A percentile compares a stretch with the other conserved stretches of the same genome.
These are phyloP conservation scores for Isabelozyma pseudorhagii DNA, from an alignment of 805 yeast genomes.

Conservation along the genomic window DNA sequence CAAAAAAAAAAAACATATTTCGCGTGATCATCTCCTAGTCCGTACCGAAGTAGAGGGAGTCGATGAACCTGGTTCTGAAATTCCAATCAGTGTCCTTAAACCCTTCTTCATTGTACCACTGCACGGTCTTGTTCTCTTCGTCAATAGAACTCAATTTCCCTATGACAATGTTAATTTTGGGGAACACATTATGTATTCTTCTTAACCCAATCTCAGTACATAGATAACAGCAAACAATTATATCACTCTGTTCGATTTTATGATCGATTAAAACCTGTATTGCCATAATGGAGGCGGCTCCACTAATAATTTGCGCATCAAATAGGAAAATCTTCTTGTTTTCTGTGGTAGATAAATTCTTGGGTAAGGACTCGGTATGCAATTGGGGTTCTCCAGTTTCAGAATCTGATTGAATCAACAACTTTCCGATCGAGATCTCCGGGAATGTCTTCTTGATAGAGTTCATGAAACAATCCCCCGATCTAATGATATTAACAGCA, in stretches of 20 bases:
- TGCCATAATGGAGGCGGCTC: slow-evolving; percentile 95
- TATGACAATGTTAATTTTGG: slow-evolving; percentile 62
- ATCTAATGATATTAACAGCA: slow-evolving; percentile 78
- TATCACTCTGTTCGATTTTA: slow-evolving; percentile 57
- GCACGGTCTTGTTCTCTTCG: slow-evolving; percentile 8
- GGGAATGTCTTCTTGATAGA: slow-evolving; percentile 77
- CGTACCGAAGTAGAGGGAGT: slow-evolving; percentile 76
- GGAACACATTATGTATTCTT: slow-evolving; percentile 72
- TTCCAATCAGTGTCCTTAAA: slow-evolving; percentile 53
- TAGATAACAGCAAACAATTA: slow-evolving; percentile 65
- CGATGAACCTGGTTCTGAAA: slow-evolving; percentile 68
- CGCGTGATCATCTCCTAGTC: slow-evolving; percentile 10
- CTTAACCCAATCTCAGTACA: slow-evolving; percentile 79
- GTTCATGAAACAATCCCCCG: slow-evolving; percentile 89
- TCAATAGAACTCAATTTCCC: slow-evolving; percentile 57
- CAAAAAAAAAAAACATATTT: too few relatives aligned
- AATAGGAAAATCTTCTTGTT: slow-evolving; percentile 57
- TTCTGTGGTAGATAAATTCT: slow-evolving; percentile 8
- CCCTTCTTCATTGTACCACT: slow-evolving; percentile 31
- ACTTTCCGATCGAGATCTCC: slow-evolving; percentile 74
- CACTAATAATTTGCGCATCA: slow-evolving; percentile 87
- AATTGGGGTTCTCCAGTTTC: slow-evolving; percentile 92
- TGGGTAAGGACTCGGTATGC: slow-evolving; percentile 76
- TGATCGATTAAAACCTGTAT: slow-evolving; percentile 84
- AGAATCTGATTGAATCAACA: slow-evolving; percentile 84